Evolutionary conservation across 768 basidiomycete genomes (phyloP), one percentile per base, ranked within the genome.

Genomic region (Rhodosporidiobolus sp.): DNA sequence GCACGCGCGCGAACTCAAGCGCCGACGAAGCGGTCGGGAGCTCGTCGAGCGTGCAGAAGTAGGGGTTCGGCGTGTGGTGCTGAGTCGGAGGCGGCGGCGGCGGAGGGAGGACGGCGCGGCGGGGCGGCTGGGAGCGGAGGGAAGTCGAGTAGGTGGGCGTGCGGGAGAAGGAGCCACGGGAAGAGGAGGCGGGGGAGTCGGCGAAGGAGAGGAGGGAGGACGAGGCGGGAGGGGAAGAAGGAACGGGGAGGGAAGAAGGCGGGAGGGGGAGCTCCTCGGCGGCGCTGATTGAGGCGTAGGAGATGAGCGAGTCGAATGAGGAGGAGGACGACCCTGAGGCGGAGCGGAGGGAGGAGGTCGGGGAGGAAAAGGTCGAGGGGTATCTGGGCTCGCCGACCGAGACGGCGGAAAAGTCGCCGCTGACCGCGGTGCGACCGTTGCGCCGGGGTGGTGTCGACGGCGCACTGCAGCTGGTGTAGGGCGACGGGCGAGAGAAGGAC

Each of bases 271-370:
- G 38, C 38, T 7, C 8, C 1, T 11, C 26, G 20, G 8, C 5
- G 28, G 24, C 19, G n/a, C 49, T 46, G 46, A 12, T 4, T 19
- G 70, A 59, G 28, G 45, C 57, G 71, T 72, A 72, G 16, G 71
- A 67, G 50, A 72, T 24, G 66, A 72, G 56, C 28, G 65, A 67
- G 60, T 72, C 70, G 65, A 50, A 28, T 10, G 66, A 67, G 8
- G 66, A 52, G 1, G 62, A 19, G 26, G 71, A 72, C 19, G 71
- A 67, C 46, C 49, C 24, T 22, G 62, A 59, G 10, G 55, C 32
- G 57, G 62, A 34, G 56, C 71, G 49, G 46, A 34, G 24, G 16
- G 70, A 72, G 26, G 38, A 28, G 11, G 65, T 14, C 17, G 71
- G 57, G 22, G 71, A 64, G 19, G 62, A 22, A 52, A 72, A 68